phyloP scores from a whole-genome alignment of 1,284 basidiomycete species.

The Malassezia sp. region DNA sequence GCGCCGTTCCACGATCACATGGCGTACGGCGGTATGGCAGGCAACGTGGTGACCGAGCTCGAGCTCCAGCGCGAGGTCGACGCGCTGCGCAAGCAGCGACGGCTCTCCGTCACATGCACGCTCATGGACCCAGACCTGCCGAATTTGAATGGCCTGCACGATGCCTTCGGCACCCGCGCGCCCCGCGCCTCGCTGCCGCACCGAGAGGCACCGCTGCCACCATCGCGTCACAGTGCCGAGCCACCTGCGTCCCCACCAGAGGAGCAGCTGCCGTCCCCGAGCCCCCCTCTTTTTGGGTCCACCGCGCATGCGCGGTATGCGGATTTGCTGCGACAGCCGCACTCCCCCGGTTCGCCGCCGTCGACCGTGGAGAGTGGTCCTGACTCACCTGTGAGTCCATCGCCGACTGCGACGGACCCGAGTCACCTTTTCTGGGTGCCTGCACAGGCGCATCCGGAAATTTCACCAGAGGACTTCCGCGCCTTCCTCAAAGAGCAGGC shows the following conservation, averaged over 20 bases:
- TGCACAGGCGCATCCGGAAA: constrained; percentile 86
- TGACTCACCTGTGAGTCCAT: too few species aligned
- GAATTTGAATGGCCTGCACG: constrained; percentile 16
- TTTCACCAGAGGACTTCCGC: constrained; percentile 89
- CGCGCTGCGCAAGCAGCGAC: constrained; percentile 39
- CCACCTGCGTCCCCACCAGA: constrained; percentile 4
- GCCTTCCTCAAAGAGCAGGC: constrained; percentile 89
- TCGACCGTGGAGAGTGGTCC: too few species aligned
- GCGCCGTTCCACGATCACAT: neutral
- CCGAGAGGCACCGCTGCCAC: neutral
- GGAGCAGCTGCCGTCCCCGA: neutral
- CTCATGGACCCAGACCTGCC: constrained; percentile 44
- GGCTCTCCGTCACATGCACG: constrained; percentile 36
- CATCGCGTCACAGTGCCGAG: constrained; percentile 1
- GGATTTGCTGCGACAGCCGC: neutral
- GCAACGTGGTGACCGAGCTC: constrained; percentile 4
- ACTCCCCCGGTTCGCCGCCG: neutral
- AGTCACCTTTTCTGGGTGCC: constrained; percentile 87
- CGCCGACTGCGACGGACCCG: constrained; percentile 34
- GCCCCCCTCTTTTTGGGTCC: constrained; percentile 13
- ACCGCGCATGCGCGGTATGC: constrained; percentile 6
- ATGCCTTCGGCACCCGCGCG: neutral
- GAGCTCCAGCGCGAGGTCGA: constrained; percentile 43
- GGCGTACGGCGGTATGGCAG: constrained; percentile 6
- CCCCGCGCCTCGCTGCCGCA: neutral